These are phyloP conservation scores for Rhipidocladum racemiflorum DNA, from an alignment of 176 grass and related monocot genomes.

Conservation along the genomic window DNA sequence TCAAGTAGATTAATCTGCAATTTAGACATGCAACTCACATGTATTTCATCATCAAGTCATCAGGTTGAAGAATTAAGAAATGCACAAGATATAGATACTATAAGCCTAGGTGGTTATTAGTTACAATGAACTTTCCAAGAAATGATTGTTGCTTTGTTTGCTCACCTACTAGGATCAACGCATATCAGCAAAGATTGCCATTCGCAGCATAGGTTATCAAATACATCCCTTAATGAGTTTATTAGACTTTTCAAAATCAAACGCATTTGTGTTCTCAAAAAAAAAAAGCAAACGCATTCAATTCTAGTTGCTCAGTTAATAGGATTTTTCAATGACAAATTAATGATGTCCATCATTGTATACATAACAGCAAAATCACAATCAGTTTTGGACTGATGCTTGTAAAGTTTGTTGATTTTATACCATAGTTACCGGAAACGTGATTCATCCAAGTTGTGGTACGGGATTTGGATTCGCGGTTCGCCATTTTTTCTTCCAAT, in stretches of 20 bases:
- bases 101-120: neutral
- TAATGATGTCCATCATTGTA: too few relatives aligned
- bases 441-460: too few relatives aligned
- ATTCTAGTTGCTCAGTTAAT: too few relatives aligned
- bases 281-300: too few relatives aligned
- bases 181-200: neutral
- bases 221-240: constrained; percentile 9
- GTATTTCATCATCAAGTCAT: constrained; percentile 24
- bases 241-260: neutral
- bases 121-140: neutral
- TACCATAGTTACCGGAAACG: too few relatives aligned
- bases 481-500: too few relatives aligned
- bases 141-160: constrained; percentile 15
- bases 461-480: too few relatives aligned
- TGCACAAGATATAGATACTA: neutral
- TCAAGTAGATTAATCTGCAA: constrained; percentile 89
- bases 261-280: too few relatives aligned
- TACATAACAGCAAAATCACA: too few relatives aligned
- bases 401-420: neutral
- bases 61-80: constrained; percentile 9
- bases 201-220: constrained; percentile 11
- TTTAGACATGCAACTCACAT: constrained; percentile 31
- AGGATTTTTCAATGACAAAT: too few relatives aligned
- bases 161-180: neutral
- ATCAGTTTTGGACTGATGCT: too few relatives aligned